Evolutionary conservation across 352 stramenopile species (phyloP).

Genomic region (Phytophthora brassicae): DNA sequence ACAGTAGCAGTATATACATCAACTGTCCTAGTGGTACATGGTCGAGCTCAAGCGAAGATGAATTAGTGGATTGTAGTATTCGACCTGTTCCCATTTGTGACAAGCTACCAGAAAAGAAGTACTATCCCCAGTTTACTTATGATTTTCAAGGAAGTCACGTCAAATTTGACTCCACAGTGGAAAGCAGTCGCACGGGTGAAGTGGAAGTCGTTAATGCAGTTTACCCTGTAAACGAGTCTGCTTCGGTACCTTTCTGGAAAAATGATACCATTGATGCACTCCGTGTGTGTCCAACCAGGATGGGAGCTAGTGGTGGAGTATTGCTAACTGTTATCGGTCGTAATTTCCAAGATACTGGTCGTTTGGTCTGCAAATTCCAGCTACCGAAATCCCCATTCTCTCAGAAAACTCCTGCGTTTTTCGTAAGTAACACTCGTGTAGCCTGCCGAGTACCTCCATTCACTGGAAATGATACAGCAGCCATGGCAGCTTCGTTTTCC

Average conservation of each 20-base stretch:
- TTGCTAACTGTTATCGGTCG: slow-evolving; percentile 92
- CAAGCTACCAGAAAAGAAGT: slow-evolving; percentile 82
- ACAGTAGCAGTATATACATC: slow-evolving; percentile 76
- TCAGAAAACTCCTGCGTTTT: slow-evolving; percentile 52
- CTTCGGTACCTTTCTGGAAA: slow-evolving; percentile 79
- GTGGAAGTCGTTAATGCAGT: slow-evolving; percentile 90
- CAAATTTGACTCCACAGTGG: slow-evolving; percentile 73
- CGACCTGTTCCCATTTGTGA: slow-evolving; percentile 92
- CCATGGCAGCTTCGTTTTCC: slow-evolving; percentile 15
- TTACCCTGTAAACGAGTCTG: slow-evolving; percentile 91
- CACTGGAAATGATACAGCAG: slow-evolving; percentile 26
- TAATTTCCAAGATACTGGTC: slow-evolving; percentile 91
- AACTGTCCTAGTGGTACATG: slow-evolving; percentile 93
- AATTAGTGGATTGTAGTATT: slow-evolving; percentile 90
- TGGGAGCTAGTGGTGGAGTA: slow-evolving; percentile 40
- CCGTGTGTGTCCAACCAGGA: slow-evolving; percentile 73
- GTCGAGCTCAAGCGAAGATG: slow-evolving; percentile 71
- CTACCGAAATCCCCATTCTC: slow-evolving; percentile 16
- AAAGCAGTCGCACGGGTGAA: slow-evolving; percentile 77
- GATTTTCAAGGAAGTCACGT: slow-evolving; percentile 51
- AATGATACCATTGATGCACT: slow-evolving; percentile 97
- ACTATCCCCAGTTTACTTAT: slow-evolving; percentile 82
- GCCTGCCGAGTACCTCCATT: slow-evolving; percentile 76
- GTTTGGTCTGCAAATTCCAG: slow-evolving; percentile 88
- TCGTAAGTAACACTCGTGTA: slow-evolving; percentile 80